Evolutionary conservation across 2,329 filamentous ascomycete genomes (phyloP).

Genomic region (Bipolaris victoriae): DNA sequence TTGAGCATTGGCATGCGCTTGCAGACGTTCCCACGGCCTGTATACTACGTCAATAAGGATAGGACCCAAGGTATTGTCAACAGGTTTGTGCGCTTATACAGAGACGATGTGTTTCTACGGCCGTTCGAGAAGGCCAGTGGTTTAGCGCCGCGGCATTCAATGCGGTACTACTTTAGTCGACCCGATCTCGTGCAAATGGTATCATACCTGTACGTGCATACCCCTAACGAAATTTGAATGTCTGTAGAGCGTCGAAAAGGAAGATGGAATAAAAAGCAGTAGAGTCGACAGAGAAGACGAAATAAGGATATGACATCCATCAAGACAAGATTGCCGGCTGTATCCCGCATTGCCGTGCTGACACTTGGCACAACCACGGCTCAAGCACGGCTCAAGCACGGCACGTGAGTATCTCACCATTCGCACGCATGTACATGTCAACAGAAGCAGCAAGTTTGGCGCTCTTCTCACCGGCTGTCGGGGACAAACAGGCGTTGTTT

Average conservation of each 20-base stretch:
- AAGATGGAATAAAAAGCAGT: neutral
- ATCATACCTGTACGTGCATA: neutral
- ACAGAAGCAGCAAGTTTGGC: too few species aligned
- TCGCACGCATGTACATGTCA: too few species aligned
- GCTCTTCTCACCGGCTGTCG: too few species aligned
- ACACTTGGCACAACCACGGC: neutral
- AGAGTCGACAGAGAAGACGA: neutral
- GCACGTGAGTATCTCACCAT: neutral
- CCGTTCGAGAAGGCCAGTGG: neutral
- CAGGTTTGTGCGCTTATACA: neutral
- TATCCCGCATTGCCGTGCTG: neutral
- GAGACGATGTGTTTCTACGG: neutral
- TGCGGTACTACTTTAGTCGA: neutral
- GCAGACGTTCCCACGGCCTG: neutral
- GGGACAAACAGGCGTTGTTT: too few species aligned
- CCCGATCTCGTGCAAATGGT: too few species aligned
- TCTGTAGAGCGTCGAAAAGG: neutral
- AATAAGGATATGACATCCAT: neutral
- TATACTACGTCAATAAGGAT: neutral
- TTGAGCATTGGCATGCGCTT: neutral
- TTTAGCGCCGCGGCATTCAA: neutral
- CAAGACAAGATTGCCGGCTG: neutral
- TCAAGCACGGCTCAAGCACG: too few species aligned
- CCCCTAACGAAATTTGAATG: too few species aligned
- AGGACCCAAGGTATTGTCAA: neutral